A percentile compares a stretch with the other conserved stretches of the same genome.
Conservation (phyloP, 2,329 filamentous ascomycete species). For the Trichoderma endophyticum region DNA sequence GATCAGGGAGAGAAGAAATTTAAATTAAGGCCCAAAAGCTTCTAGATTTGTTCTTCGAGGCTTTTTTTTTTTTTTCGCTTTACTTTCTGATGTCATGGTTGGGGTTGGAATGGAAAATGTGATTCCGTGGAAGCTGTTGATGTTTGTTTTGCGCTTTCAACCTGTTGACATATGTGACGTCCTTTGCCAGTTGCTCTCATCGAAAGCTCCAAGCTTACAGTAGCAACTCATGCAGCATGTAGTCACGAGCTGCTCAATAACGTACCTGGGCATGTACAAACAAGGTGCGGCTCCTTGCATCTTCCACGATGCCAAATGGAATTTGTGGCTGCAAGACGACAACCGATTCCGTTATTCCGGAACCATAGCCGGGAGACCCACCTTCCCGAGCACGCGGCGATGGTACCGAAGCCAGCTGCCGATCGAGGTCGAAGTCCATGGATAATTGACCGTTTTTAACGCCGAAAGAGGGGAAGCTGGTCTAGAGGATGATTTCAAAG, state of each 20-base stretch:
- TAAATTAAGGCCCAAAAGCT: not conserved
- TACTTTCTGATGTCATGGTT: not conserved
- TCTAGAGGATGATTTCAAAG: not conserved
- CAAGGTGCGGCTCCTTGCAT: not conserved
- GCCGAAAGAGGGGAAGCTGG: not conserved
- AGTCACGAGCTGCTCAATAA: not conserved
- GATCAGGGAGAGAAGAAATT: not conserved
- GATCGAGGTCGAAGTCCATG: not conserved
- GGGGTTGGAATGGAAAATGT: not conserved
- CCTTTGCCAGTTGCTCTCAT: not conserved
- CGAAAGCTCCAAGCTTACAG: not conserved
- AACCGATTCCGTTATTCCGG: conserved; percentile 15
- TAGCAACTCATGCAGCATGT: not conserved
- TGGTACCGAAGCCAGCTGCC: not conserved
- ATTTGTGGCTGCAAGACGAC: not conserved
- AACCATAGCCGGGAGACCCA: not conserved
- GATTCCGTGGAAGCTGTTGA: not conserved
- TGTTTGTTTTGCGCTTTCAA: not conserved
- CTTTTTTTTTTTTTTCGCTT: not conserved
- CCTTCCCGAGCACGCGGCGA: not conserved
- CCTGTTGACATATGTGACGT: not conserved
- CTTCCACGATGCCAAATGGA: not conserved
- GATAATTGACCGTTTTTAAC: not conserved
- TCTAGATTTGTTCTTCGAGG: not conserved
- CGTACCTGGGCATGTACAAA: not conserved